Conservation (phyloP, 805 yeast species). For the Ogataea chonburiensis region DNA sequence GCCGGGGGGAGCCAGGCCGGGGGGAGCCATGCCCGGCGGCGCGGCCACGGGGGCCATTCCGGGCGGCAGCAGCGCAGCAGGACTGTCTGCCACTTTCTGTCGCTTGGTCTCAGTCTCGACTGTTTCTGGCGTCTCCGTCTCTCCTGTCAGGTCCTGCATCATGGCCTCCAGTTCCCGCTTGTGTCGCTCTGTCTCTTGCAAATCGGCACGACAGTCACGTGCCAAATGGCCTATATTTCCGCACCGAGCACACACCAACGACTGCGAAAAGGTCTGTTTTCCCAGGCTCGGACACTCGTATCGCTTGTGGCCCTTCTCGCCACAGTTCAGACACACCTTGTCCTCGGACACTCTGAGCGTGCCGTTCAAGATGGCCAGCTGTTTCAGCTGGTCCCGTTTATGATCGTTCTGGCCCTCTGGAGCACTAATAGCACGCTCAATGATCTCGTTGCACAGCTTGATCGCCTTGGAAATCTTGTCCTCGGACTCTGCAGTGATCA, state of each 20-base stretch:
- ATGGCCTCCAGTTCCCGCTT: slow-evolving; percentile 51
- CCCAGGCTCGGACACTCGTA: slow-evolving; percentile 61
- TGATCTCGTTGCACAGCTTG: slow-evolving; percentile 67
- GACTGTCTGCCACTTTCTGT: slow-evolving; percentile 16
- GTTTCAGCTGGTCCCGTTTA: slow-evolving; percentile 87
- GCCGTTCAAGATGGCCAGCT: slow-evolving; percentile 91
- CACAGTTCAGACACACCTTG: slow-evolving; percentile 63
- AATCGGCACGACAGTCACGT: slow-evolving; percentile 69
- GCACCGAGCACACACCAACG: slow-evolving; percentile 71
- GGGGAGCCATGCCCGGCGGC: slow-evolving; percentile 16
- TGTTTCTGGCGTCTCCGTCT: no score
- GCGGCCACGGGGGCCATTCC: slow-evolving; percentile 10
- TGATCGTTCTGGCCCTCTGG: slow-evolving; percentile 94
- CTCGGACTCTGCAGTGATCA: slow-evolving; percentile 79
- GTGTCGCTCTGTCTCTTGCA: slow-evolving; percentile 28
- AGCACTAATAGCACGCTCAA: slow-evolving; percentile 78
- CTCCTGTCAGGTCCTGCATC: slow-evolving; percentile 48
- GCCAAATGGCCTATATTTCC: slow-evolving; percentile 85
- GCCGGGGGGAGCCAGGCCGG: slow-evolving; percentile 7
- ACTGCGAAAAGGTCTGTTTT: slow-evolving; percentile 44
- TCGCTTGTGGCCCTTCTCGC: slow-evolving; percentile 61
- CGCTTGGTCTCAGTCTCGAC: slow-evolving; percentile 5
- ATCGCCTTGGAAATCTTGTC: slow-evolving; percentile 76
- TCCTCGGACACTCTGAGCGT: slow-evolving; percentile 74
- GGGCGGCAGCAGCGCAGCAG: slow-evolving; percentile 20